Evolutionary conservation across 257 asterid species (phyloP).

Genomic region (Linderniella brevidens): DNA sequence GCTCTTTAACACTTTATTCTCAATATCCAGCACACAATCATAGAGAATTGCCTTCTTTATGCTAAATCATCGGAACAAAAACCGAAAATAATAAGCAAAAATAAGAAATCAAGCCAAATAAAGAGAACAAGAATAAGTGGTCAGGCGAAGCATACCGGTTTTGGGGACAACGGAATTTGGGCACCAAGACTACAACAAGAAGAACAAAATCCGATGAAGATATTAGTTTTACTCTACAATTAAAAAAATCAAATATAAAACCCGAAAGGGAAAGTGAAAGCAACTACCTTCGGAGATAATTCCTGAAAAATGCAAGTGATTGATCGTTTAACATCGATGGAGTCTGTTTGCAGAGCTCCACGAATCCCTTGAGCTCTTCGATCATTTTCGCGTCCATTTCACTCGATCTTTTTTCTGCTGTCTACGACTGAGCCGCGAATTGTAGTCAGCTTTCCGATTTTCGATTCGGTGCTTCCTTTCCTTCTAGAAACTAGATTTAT

Average conservation of each 20-base stretch:
- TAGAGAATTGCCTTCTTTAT: too few relatives aligned
- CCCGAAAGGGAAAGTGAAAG: neutral
- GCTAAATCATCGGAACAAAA: neutral
- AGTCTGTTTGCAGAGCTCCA: slow-evolving; percentile 25
- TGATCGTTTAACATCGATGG: slow-evolving; percentile 33
- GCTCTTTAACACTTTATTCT: neutral
- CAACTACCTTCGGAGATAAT: slow-evolving; percentile 42
- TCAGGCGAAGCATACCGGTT: slow-evolving; percentile 26
- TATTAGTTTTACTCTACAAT: neutral
- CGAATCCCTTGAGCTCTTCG: slow-evolving; percentile 32
- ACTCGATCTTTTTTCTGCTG: too few relatives aligned
- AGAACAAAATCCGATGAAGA: neutral
- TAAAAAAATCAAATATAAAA: neutral
- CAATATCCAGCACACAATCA: too few relatives aligned
- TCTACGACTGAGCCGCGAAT: too few relatives aligned
- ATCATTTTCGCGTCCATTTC: slow-evolving; percentile 30
- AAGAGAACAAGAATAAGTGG: neutral
- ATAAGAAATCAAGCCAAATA: neutral
- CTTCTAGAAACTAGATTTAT: too few relatives aligned
- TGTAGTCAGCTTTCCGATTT: too few relatives aligned
- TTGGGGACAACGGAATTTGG: slow-evolving; percentile 21
- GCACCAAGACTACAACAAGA: slow-evolving; percentile 36
- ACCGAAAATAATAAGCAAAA: neutral
- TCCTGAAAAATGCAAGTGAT: slow-evolving; percentile 41
- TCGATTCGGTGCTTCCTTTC: too few relatives aligned